Conservation (phyloP, 345 rosid genomes). For the Eucalyptus pumila region DNA sequence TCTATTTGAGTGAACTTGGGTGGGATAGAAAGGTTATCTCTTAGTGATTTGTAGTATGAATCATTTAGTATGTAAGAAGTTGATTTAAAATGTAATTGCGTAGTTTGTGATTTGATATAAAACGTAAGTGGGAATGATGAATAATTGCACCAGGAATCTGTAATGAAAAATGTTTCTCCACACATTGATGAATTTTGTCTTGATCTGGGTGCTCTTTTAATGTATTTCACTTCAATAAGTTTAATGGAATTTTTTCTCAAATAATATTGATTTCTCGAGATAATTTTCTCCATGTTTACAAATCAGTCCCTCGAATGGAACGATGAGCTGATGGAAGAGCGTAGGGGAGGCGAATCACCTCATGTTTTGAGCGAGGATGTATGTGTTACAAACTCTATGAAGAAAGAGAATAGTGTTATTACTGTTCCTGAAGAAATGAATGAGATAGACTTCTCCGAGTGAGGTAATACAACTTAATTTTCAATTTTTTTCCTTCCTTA, state of each 20-base stretch:
- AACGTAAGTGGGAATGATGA: neutral
- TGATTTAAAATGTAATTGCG: neutral
- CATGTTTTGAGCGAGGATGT: constrained; percentile 35
- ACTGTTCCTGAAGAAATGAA: constrained; percentile 63
- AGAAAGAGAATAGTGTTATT: constrained; percentile 47
- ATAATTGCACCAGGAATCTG: neutral
- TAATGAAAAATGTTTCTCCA: neutral
- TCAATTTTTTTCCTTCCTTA: neutral
- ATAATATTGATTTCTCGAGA: neutral
- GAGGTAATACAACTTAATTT: constrained; percentile 33
- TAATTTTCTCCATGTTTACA: neutral
- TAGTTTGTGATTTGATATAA: neutral
- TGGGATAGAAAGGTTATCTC: neutral
- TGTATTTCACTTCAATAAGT: neutral
- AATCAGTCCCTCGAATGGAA: constrained; percentile 82
- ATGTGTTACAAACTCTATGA: constrained; percentile 39
- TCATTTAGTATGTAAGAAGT: neutral
- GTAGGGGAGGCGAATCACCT: constrained; percentile 58
- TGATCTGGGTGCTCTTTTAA: neutral
- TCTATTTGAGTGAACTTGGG: neutral
- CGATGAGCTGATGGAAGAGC: constrained; percentile 79
- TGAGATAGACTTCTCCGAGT: constrained; percentile 91
- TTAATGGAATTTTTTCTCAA: neutral
- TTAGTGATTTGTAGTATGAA: neutral
- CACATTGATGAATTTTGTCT: neutral